Evolutionary conservation across 2,329 filamentous ascomycete genomes (phyloP).

Genomic region (Arthrinium phaeospermum): DNA sequence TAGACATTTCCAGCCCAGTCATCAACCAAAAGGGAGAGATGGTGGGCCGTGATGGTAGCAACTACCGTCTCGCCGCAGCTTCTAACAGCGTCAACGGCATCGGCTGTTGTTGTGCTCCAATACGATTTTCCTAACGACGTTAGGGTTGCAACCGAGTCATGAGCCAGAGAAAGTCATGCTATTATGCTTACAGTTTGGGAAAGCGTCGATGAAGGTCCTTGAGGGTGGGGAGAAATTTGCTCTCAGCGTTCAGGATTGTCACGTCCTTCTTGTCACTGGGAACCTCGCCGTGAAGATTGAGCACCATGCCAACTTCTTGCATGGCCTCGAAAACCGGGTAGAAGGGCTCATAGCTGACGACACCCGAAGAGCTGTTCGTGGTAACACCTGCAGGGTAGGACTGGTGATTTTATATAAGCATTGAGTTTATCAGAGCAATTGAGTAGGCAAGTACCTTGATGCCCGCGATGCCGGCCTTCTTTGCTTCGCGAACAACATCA

Average conservation of each 20-base stretch:
- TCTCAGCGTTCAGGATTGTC: constrained; percentile 66
- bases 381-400: constrained; percentile 35
- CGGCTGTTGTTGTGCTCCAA: constrained; percentile 70
- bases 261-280: constrained; percentile 41
- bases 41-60: constrained; percentile 63
- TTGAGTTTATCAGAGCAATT: neutral
- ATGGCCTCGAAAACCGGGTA: constrained; percentile 70
- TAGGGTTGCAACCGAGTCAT: neutral
- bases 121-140: constrained; percentile 35
- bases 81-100: constrained; percentile 65
- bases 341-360: constrained; percentile 58
- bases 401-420: neutral
- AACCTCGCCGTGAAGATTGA: constrained; percentile 71
- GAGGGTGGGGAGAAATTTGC: constrained; percentile 68
- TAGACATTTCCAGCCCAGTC: constrained; percentile 59
- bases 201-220: constrained; percentile 54
- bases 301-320: constrained; percentile 67
- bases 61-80: constrained; percentile 65
- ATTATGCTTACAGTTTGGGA: constrained; percentile 48
- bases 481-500: constrained; percentile 63
- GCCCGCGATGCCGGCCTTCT: constrained; percentile 59
- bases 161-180: neutral
- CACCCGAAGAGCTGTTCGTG: constrained; percentile 49
- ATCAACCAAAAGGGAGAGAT: constrained; percentile 68
- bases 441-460: constrained; percentile 53